Conservation (phyloP, 768 basidiomycete genomes). For the Fistulinella prunicolor region DNA sequence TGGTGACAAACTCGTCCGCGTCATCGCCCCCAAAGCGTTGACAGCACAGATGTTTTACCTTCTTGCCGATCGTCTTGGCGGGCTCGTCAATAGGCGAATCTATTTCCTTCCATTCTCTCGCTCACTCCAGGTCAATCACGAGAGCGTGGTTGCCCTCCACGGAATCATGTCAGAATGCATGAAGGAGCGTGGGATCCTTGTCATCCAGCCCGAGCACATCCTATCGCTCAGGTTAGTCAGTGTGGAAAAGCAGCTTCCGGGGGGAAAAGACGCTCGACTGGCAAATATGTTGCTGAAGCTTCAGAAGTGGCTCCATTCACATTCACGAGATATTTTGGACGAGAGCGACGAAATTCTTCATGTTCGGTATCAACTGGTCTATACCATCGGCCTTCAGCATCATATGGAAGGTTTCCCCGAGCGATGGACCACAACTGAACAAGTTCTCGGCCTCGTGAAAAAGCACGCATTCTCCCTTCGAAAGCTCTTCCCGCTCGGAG, state of each 20-base stretch:
- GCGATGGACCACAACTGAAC: slow-evolving; percentile 34
- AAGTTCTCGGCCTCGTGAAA: slow-evolving; percentile 28
- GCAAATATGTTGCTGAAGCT: slow-evolving; percentile 24
- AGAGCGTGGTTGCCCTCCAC: slow-evolving; percentile 25
- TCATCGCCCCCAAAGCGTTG: too few relatives aligned
- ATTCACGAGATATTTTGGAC: slow-evolving; percentile 29
- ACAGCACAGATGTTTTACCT: slow-evolving; percentile 45
- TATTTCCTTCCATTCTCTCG: slow-evolving; percentile 50
- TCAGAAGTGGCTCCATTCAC: slow-evolving; percentile 25
- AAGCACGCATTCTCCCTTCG: slow-evolving; percentile 13
- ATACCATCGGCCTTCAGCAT: slow-evolving; percentile 31
- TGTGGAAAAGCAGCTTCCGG: slow-evolving; percentile 34
- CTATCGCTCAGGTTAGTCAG: slow-evolving; percentile 49
- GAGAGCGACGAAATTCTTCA: slow-evolving; percentile 35
- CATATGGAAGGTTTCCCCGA: slow-evolving; percentile 31
- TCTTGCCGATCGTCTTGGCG: slow-evolving; percentile 39
- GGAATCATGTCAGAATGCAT: slow-evolving; percentile 39
- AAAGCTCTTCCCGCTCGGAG: slow-evolving; percentile 1
- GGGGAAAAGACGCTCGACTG: background rate
- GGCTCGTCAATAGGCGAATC: slow-evolving; percentile 43
- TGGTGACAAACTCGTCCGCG: slow-evolving; percentile 8
- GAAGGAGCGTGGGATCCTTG: slow-evolving; percentile 38
- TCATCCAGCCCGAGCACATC: slow-evolving; percentile 53
- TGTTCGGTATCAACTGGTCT: slow-evolving; percentile 38
- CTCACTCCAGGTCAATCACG: slow-evolving; percentile 20